Base-by-base conservation (phyloP, 352 stramenopile species). In the Phytopythium mirpurense region DNA sequence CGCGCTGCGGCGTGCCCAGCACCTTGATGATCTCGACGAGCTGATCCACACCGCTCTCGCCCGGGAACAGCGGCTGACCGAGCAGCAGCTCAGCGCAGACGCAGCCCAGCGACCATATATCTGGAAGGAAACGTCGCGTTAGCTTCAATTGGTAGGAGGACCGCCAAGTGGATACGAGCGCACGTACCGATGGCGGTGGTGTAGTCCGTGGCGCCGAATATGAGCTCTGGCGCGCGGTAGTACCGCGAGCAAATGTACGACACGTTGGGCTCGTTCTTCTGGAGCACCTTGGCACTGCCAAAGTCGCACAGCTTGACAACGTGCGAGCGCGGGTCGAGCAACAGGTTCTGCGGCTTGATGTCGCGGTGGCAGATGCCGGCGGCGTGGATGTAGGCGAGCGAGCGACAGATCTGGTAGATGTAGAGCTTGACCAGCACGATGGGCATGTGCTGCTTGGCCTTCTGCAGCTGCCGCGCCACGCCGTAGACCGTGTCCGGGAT, bases 21-120 rank as follows among this genome's bases (percentile, higher is more conserved):
- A 99, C 87, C 66, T 99, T 99, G 74, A 99, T 99, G 60, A 99
- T 99, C 72, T 99, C 97, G 7, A 99, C 97, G 34, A 99, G 78
- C 73, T 99, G 97, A 65, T 99, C 97, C 19, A 99, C 97, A 34
- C 97, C 97, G 31, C 90, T 99, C 59, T 99, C 96, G 9, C 97
- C 97, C 5, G 97, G 97, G 68, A 99, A 99, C 42, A 99, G 79
- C 14, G 97, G 97, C 68, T 98, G 90, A 1, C 96, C 97, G 8
- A 99, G 78, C 51, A 99, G 70, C 26, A 99, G 70, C 78, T 99
- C 97, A 12, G 96, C 97, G 55, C 96, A 98, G 34, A 99, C 97
- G 63, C 97, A 99, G 7, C 97, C 96, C 9, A 95, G 68, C 51
- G 89, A 97, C 93, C 95, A 99, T 15, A 97, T 86, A 72, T 99